A percentile compares a stretch with the other conserved stretches of the same genome.
Conservation (phyloP, 2,329 filamentous ascomycete genomes). For the Whalleya microplaca region DNA sequence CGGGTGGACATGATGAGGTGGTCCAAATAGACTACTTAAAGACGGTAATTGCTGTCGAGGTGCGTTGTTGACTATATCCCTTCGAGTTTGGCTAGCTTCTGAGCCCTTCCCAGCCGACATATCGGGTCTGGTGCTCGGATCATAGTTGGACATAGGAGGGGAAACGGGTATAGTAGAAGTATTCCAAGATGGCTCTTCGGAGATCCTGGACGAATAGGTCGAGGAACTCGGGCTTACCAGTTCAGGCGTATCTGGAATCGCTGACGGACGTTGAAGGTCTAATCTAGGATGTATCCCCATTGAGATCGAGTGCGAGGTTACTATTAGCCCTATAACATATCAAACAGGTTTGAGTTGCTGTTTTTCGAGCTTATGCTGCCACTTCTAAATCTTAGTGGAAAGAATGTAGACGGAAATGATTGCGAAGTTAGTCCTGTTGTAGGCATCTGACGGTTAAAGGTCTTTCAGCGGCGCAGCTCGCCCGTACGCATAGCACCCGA, state of each 20-base stretch:
- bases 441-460: conserved; percentile 29
- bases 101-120: conserved; percentile 47
- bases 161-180: conserved; percentile 48
- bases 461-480: conserved; percentile 29
- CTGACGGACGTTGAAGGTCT: conserved; percentile 55
- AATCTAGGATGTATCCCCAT: conserved; percentile 59
- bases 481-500: conserved; percentile 27
- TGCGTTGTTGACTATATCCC: conserved; percentile 37
- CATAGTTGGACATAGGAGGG: conserved; percentile 63
- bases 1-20: conserved; percentile 47
- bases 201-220: conserved; percentile 50
- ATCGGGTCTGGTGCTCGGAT: conserved; percentile 48
- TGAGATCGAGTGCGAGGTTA: conserved; percentile 40
- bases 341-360: conserved; percentile 10
- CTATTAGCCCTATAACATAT: conserved; percentile 28
- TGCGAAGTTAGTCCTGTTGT: conserved; percentile 22
- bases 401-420: conserved; percentile 12
- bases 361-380: conserved; percentile 6
- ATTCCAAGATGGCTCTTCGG: conserved; percentile 51
- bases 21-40: conserved; percentile 60
- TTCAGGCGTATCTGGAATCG: conserved; percentile 55
- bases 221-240: conserved; percentile 56
- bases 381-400: conserved; percentile 14
- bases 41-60: conserved; percentile 57
- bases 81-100: conserved; percentile 42